Evolutionary conservation across 176 grass and related monocot genomes (phyloP).

Genomic region (Elymus sibiricus): DNA sequence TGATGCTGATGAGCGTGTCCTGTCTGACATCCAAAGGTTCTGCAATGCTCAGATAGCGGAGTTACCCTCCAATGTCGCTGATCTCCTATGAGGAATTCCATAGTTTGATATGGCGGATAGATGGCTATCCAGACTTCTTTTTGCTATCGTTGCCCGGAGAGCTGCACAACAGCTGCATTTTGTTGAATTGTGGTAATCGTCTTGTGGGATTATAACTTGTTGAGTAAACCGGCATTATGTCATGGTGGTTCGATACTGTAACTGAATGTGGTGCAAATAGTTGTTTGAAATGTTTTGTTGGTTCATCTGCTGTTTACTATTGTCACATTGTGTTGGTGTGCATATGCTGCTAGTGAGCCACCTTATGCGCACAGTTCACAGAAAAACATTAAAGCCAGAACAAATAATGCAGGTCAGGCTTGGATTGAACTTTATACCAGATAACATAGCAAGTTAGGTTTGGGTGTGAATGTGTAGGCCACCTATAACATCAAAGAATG

Average conservation of each 20-base stretch:
- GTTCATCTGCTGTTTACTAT: not conserved
- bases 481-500: not conserved
- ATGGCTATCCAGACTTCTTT: not conserved
- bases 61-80: not conserved
- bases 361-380: not conserved
- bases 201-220: not conserved
- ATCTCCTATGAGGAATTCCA: not conserved
- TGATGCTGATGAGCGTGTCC: not conserved
- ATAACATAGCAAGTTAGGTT: not conserved
- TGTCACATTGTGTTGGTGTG: not conserved
- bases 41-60: not conserved
- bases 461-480: not conserved
- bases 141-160: not conserved
- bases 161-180: not conserved
- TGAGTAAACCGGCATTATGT: not conserved
- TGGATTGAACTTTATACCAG: not conserved
- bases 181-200: not conserved
- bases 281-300: not conserved
- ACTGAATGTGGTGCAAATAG: not conserved
- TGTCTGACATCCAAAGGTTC: slow-evolving; percentile 16
- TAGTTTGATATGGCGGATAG: not conserved
- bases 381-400: not conserved
- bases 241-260: not conserved
- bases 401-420: not conserved
- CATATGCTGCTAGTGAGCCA: not conserved